Conservation (phyloP, 1,284 basidiomycete species). For the Ustilago tritici region DNA sequence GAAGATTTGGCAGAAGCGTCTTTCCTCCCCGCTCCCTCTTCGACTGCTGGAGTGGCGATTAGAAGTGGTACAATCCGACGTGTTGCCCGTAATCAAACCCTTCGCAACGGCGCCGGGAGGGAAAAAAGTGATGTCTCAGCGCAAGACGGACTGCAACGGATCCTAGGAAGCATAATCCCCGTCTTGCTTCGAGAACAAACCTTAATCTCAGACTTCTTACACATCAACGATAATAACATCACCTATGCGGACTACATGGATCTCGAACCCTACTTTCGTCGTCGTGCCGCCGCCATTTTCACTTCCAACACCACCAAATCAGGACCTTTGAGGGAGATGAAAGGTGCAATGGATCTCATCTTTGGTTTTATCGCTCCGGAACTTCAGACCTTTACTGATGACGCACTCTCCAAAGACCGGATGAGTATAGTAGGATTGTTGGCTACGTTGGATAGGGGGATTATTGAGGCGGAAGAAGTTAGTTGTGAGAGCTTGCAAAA, state of each 20-base stretch:
- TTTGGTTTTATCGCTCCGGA: slow-evolving; percentile 91
- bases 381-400: slow-evolving; percentile 86
- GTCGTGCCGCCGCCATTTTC: slow-evolving; percentile 78
- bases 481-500: slow-evolving; percentile 81
- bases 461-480: slow-evolving; percentile 81
- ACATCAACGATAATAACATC: slow-evolving; percentile 80
- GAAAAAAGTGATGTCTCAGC: slow-evolving; percentile 32
- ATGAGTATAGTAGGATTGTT: slow-evolving; percentile 88
- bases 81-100: slow-evolving; percentile 31
- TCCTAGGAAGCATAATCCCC: slow-evolving; percentile 82
- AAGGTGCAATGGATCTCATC: slow-evolving; percentile 85
- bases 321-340: slow-evolving; percentile 61
- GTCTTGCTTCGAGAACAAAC: slow-evolving; percentile 84
- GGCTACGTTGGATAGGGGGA: slow-evolving; percentile 81
- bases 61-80: slow-evolving; percentile 54
- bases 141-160: slow-evolving; percentile 78
- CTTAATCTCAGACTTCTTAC: slow-evolving; percentile 91
- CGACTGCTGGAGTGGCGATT: slow-evolving; percentile 30
- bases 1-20: slow-evolving; percentile 51
- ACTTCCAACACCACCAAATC: slow-evolving; percentile 12
- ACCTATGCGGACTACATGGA: slow-evolving; percentile 97
- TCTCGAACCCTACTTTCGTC: slow-evolving; percentile 91
- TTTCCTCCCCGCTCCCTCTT: slow-evolving; percentile 29
- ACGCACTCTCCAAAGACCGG: slow-evolving; percentile 79
- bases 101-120: slow-evolving; percentile 11